These are phyloP conservation scores for Acaromyces ingoldii DNA, from an alignment of 1,284 basidiomycete species.

Conservation along the genomic window DNA sequence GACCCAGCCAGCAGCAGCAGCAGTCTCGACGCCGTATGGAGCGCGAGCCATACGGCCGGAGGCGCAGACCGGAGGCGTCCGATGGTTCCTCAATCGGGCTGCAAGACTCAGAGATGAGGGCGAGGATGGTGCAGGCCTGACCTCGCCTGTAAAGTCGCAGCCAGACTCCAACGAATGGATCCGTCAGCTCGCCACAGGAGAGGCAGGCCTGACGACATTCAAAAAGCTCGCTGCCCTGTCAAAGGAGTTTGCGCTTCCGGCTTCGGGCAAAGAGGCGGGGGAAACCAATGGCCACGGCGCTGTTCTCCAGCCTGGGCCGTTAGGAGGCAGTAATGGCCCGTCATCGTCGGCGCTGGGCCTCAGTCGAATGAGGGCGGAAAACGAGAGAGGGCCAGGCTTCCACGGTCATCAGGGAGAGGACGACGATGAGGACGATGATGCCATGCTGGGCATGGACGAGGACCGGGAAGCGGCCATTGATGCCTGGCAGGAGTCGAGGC, in stretches of 20 bases:
- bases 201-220: conserved; percentile 23
- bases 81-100: conserved; percentile 17
- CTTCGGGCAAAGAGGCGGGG: background rate
- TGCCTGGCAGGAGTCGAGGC: conserved; percentile 17
- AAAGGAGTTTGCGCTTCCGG: conserved; percentile 22
- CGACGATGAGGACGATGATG: no score
- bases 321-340: no score
- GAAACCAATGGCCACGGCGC: background rate
- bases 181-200: conserved; percentile 8
- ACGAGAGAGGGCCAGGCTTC: no score
- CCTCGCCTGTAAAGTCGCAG: conserved; percentile 24
- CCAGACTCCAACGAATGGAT: conserved; percentile 31
- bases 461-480: conserved; percentile 8
- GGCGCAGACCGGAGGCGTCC: background rate
- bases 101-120: conserved; percentile 11
- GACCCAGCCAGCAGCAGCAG: no score
- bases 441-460: background rate
- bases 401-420: no score
- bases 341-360: background rate
- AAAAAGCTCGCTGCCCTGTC: conserved; percentile 20
- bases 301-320: conserved; percentile 4
- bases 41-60: no score
- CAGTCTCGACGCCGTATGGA: no score
- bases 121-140: background rate
- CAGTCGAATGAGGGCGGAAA: no score